A percentile compares a stretch with the other conserved stretches of the same genome.
Conservation (phyloP, 768 basidiomycete genomes). For the Lactifluus rugatus region DNA sequence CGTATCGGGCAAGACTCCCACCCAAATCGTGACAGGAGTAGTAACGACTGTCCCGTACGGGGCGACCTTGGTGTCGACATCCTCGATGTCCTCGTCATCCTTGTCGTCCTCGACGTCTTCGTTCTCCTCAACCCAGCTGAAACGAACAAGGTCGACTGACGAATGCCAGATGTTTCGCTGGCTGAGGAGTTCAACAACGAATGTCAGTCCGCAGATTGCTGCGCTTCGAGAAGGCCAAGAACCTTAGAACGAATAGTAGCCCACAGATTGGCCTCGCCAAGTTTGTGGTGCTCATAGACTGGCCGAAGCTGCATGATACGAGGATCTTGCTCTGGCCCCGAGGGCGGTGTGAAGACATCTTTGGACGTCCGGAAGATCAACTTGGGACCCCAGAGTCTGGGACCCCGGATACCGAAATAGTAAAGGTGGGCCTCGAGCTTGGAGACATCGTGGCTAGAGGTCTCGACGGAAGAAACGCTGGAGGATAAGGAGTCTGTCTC, state of each 20-base stretch:
- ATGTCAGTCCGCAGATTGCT: neutral
- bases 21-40: neutral
- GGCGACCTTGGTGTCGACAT: conserved; percentile 18
- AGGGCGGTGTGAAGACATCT: neutral
- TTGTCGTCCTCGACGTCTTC: conserved; percentile 23
- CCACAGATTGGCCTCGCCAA: neutral
- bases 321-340: neutral
- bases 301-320: neutral
- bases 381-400: neutral
- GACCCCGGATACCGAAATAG: neutral
- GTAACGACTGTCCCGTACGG: conserved; percentile 20
- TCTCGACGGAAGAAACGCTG: too few relatives aligned
- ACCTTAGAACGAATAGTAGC: neutral
- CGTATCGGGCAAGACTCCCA: conserved; percentile 20
- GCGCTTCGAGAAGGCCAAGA: neutral
- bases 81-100: conserved; percentile 18
- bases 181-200: conserved; percentile 6
- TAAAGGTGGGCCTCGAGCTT: neutral
- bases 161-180: neutral
- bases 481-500: neutral
- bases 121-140: conserved; percentile 11
- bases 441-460: neutral
- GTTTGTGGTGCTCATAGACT: neutral
- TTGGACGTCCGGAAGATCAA: neutral
- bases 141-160: conserved; percentile 7